Conservation (phyloP, 2,329 filamentous ascomycete species). For the Aureobasidium melanogenum region DNA sequence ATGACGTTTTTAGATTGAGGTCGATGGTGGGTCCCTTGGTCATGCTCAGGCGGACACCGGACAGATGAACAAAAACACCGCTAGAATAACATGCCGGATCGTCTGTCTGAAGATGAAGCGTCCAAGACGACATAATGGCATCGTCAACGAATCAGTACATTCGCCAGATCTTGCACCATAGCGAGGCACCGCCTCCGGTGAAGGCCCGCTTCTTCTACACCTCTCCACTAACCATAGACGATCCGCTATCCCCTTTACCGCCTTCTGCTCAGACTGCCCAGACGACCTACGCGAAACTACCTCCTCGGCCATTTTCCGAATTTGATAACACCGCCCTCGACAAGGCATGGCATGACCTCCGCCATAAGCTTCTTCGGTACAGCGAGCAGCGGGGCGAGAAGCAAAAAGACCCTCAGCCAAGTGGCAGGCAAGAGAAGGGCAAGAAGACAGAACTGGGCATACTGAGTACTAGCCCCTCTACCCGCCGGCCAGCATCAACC, state of each 20-base stretch:
- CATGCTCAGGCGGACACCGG: conserved; percentile 10
- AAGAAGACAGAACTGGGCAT: not conserved
- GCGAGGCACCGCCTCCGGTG: conserved; percentile 26
- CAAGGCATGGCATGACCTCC: conserved; percentile 27
- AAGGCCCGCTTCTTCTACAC: conserved; percentile 31
- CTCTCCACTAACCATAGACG: conserved; percentile 28
- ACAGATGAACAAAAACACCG: not conserved
- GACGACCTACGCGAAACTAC: conserved; percentile 18
- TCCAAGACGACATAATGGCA: not conserved
- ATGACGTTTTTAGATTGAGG: not conserved
- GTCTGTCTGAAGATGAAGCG: not conserved
- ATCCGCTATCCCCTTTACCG: conserved; percentile 30
- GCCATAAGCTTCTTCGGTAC: conserved; percentile 25
- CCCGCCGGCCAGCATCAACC: not conserved
- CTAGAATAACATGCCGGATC: not conserved
- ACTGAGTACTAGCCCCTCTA: not conserved
- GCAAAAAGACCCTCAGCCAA: conserved; percentile 7
- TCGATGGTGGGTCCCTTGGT: not conserved
- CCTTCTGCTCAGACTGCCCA: conserved; percentile 21
- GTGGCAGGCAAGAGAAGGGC: not conserved
- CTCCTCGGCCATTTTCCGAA: conserved; percentile 29
- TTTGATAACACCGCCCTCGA: conserved; percentile 29
- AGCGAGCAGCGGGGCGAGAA: conserved; percentile 28
- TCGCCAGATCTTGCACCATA: conserved; percentile 34
- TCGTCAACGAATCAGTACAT: conserved; percentile 34